A percentile compares a stretch with the other conserved stretches of the same genome.
Conservation (phyloP, 2,329 filamentous ascomycete species). For the Fusarium sp. region DNA sequence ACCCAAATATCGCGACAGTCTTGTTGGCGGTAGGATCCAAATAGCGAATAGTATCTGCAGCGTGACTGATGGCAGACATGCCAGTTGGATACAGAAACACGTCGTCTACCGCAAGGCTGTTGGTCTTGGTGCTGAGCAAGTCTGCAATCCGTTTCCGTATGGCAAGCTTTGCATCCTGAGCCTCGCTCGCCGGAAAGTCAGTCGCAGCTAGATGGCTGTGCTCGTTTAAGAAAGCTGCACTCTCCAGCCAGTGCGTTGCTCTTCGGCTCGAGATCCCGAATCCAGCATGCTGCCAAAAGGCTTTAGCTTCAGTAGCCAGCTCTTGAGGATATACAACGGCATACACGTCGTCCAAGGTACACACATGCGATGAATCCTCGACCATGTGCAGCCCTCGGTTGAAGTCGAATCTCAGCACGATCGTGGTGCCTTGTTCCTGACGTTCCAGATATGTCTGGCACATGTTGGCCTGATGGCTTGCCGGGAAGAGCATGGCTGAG, state of each 20-base stretch:
- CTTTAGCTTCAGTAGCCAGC: slow-evolving; percentile 37
- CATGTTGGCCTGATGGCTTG: slow-evolving; percentile 14
- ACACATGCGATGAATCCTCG: not conserved
- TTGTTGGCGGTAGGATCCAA: not conserved
- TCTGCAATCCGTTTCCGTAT: slow-evolving; percentile 34
- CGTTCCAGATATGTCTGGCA: slow-evolving; percentile 35
- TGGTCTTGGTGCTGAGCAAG: slow-evolving; percentile 30
- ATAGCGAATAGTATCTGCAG: slow-evolving; percentile 23
- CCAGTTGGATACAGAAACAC: slow-evolving; percentile 61
- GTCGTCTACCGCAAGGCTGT: slow-evolving; percentile 43
- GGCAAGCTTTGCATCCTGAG: slow-evolving; percentile 7
- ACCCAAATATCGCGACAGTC: slow-evolving; percentile 45
- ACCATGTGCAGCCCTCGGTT: not conserved
- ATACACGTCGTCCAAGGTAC: slow-evolving; percentile 21
- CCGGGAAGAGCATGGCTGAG: slow-evolving; percentile 27
- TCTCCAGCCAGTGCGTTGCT: slow-evolving; percentile 40
- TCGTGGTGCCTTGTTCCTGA: not conserved
- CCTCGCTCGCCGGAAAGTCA: slow-evolving; percentile 8
- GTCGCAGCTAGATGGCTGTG: not conserved
- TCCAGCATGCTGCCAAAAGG: slow-evolving; percentile 46
- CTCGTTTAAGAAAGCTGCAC: slow-evolving; percentile 33
- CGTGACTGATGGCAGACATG: slow-evolving; percentile 58
- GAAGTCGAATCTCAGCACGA: slow-evolving; percentile 24
- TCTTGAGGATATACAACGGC: slow-evolving; percentile 23
- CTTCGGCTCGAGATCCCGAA: slow-evolving; percentile 45